These are phyloP conservation scores for Oryza meridionalis DNA, from an alignment of 176 grass and related monocot genomes.

Conservation along the genomic window DNA sequence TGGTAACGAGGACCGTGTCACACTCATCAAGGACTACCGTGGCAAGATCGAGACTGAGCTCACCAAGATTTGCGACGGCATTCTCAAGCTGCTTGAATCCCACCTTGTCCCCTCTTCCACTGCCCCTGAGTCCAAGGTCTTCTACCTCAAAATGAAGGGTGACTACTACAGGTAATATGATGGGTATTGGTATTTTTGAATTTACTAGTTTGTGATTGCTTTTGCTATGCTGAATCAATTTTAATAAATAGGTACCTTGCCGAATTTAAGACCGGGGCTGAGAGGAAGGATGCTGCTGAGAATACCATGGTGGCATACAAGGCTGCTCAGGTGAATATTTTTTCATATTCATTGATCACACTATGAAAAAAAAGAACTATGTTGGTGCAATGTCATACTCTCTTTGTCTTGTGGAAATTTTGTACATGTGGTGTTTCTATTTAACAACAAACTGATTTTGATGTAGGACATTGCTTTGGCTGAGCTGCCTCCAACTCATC, in stretches of 20 bases:
- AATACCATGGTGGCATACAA: slow-evolving; percentile 82
- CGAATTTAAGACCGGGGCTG: slow-evolving; percentile 72
- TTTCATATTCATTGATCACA: not conserved
- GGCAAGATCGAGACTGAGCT: slow-evolving; percentile 78
- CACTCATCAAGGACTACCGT: slow-evolving; percentile 78
- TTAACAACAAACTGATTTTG: not conserved
- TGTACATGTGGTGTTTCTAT: not conserved
- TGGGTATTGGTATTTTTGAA: not conserved
- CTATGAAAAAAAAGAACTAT: not conserved
- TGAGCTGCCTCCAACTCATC: slow-evolving; percentile 73
- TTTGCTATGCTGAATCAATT: slow-evolving; percentile 36
- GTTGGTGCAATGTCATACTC: not conserved
- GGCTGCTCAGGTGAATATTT: slow-evolving; percentile 64
- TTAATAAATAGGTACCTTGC: slow-evolving; percentile 78
- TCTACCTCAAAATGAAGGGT: slow-evolving; percentile 97
- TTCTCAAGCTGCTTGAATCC: slow-evolving; percentile 75
- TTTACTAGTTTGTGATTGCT: slow-evolving; percentile 1
- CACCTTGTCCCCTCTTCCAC: slow-evolving; percentile 83
- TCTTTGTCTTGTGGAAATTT: not conserved
- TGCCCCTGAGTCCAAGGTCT: slow-evolving; percentile 80
- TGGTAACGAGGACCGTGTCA: slow-evolving; percentile 71
- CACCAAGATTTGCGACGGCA: slow-evolving; percentile 77
- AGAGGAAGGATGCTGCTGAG: slow-evolving; percentile 84
- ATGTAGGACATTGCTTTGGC: slow-evolving; percentile 75
- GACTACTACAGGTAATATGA: slow-evolving; percentile 84